Evolutionary conservation across 1,284 basidiomycete species (phyloP).

Genomic region (Uromyces viciae-fabae): DNA sequence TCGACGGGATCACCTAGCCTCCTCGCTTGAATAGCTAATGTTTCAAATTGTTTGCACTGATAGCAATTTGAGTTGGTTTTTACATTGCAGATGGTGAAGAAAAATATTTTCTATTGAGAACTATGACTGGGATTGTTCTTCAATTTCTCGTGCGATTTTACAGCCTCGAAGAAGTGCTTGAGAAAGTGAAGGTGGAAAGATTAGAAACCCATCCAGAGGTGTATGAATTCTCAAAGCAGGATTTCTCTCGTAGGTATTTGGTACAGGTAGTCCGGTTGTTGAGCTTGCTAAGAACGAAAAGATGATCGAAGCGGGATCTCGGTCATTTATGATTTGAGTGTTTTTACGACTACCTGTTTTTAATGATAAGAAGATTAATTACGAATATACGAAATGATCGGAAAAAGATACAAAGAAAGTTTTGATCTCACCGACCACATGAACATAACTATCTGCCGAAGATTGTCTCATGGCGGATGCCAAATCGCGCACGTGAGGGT

Average conservation of each 20-base stretch:
- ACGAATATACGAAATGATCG: background rate
- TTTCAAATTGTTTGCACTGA: no score
- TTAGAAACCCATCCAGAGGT: constrained; percentile 31
- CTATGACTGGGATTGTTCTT: constrained; percentile 24
- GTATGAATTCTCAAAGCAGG: constrained; percentile 26
- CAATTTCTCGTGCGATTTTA: constrained; percentile 17
- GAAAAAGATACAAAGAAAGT: background rate
- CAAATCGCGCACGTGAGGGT: constrained; percentile 29
- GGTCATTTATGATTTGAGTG: constrained; percentile 2
- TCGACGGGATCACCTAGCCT: no score
- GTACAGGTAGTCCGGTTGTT: constrained; percentile 5
- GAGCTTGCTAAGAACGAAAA: constrained; percentile 31
- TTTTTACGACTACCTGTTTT: constrained; percentile 16
- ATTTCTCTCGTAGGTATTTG: constrained; percentile 33
- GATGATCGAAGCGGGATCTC: constrained; percentile 29
- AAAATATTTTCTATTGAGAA: no score
- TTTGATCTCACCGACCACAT: constrained; percentile 38
- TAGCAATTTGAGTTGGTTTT: no score
- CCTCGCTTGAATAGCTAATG: no score
- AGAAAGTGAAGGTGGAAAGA: constrained; percentile 23
- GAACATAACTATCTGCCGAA: constrained; percentile 27
- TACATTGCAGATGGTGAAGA: no score
- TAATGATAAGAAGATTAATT: background rate
- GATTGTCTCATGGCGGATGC: background rate
- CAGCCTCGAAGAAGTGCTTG: constrained; percentile 5